A percentile compares a stretch with the other conserved stretches of the same genome.
Conservation (phyloP, 306 rosid species). For the Pyrus pyrifolia region DNA sequence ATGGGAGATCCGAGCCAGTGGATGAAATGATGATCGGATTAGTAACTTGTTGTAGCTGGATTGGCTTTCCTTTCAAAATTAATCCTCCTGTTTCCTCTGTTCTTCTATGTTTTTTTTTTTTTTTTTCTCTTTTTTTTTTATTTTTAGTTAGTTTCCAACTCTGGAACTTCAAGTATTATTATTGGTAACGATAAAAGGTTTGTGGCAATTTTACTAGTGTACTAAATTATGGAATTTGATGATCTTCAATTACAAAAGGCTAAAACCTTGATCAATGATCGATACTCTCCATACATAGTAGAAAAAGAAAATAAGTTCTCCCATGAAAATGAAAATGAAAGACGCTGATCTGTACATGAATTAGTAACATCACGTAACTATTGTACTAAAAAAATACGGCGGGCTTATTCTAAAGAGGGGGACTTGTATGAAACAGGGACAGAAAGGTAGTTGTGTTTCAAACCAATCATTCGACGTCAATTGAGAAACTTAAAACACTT, state of each 20-base stretch:
- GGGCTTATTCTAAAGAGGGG: not conserved
- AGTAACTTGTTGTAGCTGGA: not conserved
- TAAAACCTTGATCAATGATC: too few relatives aligned
- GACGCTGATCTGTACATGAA: not conserved
- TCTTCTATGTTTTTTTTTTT: not conserved
- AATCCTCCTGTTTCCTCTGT: not conserved
- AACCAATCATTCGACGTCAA: too few relatives aligned
- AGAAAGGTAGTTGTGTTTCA: too few relatives aligned
- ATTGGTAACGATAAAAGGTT: not conserved
- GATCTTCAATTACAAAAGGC: not conserved
- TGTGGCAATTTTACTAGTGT: not conserved
- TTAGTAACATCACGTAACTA: too few relatives aligned
- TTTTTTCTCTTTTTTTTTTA: not conserved
- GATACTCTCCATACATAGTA: too few relatives aligned
- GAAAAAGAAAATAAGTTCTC: too few relatives aligned
- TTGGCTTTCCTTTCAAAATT: not conserved
- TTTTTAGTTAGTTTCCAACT: not conserved
- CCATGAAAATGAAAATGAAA: too few relatives aligned
- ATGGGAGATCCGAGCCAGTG: slow-evolving; percentile 25
- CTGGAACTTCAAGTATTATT: not conserved
- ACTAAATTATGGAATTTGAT: not conserved
- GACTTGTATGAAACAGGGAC: too few relatives aligned
- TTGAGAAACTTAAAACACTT: too few relatives aligned
- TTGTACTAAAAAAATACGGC: too few relatives aligned
- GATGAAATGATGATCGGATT: slow-evolving; percentile 9